phyloP scores from a whole-genome alignment of 495 filamentous ascomycete genomes.

The Podospora conica region DNA sequence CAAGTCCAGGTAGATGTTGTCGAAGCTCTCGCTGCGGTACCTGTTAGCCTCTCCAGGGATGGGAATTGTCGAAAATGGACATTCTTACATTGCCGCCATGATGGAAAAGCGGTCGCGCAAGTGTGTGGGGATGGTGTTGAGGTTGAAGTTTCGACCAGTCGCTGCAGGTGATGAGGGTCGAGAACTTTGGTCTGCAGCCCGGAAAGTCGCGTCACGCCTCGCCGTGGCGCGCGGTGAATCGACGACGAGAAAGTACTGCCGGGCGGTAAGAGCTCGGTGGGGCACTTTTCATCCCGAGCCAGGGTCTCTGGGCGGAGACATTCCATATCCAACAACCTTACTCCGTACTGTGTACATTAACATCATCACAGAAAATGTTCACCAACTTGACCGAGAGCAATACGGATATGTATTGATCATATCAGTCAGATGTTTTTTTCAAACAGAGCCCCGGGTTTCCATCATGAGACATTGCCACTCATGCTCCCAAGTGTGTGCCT shows the following conservation, averaged over 20 bases:
- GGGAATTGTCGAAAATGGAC: background rate
- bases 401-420: too few relatives aligned
- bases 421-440: too few relatives aligned
- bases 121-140: background rate
- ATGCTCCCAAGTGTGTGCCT: background rate
- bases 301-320: too few relatives aligned
- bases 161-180: background rate
- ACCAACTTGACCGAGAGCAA: too few relatives aligned
- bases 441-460: too few relatives aligned
- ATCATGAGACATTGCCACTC: too few relatives aligned
- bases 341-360: too few relatives aligned
- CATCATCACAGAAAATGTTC: too few relatives aligned
- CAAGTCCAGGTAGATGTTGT: constrained; percentile 91
- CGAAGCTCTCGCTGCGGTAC: constrained; percentile 69
- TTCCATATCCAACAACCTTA: too few relatives aligned
- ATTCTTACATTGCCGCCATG: constrained; percentile 2
- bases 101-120: background rate
- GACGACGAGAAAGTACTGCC: background rate
- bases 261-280: background rate
- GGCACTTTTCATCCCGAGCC: too few relatives aligned
- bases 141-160: background rate
- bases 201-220: constrained; percentile 2
- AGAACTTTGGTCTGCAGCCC: background rate
- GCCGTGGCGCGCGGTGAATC: background rate
- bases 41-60: constrained; percentile 3